Conservation (phyloP, 257 asterid genomes). For the Solanum ossicruentum region DNA sequence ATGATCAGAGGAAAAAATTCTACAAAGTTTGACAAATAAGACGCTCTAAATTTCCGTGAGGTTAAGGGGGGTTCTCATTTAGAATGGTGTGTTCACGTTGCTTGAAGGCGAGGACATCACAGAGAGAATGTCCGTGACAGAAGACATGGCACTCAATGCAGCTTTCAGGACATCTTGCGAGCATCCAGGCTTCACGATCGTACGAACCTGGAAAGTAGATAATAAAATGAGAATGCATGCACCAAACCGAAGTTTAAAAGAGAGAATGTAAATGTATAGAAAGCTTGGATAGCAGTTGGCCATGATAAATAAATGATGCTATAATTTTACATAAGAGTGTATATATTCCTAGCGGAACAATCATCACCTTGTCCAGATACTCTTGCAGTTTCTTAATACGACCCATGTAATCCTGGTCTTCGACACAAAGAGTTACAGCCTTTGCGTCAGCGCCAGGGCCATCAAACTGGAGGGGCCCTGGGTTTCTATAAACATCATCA, state of each 20-base stretch:
- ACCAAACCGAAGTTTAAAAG: background rate
- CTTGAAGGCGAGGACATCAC: conserved; percentile 26
- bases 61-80: background rate
- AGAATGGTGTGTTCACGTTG: conserved; percentile 37
- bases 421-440: conserved; percentile 74
- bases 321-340: background rate
- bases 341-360: background rate
- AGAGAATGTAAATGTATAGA: background rate
- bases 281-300: background rate
- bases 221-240: background rate
- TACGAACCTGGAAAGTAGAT: conserved; percentile 49
- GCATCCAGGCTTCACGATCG: conserved; percentile 95
- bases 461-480: conserved; percentile 97
- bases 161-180: conserved; percentile 93
- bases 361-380: conserved; percentile 43
- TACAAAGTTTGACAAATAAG: background rate
- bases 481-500: conserved; percentile 87
- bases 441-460: conserved; percentile 93
- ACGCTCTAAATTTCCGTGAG: background rate
- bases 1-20: background rate
- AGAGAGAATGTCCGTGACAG: conserved; percentile 71
- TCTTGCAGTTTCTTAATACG: conserved; percentile 63
- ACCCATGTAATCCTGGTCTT: conserved; percentile 88
- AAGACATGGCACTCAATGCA: conserved; percentile 87
- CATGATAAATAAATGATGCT: background rate